Base-by-base conservation (phyloP, 495 filamentous ascomycete genomes). In the Trichoderma parareesei region DNA sequence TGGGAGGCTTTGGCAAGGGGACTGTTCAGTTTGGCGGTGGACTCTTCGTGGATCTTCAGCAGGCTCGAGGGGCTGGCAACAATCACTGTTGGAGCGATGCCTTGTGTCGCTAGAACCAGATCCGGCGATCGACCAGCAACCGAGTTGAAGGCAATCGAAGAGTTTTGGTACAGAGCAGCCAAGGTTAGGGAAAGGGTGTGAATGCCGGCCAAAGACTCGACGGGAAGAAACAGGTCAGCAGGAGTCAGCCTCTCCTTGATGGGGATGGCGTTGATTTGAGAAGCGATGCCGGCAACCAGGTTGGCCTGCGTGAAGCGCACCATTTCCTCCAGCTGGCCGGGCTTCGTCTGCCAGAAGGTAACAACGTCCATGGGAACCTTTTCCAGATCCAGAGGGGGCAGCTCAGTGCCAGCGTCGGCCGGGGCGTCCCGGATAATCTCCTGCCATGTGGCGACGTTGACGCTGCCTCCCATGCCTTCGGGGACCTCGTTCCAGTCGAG, bases 401-500 rank as follows among this genome's bases (percentile, higher is more conserved):
- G 72, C 5, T 78, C 77, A 4, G 73, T 73, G 60, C 78, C 79
- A 63, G 77, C 73, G 2, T 69, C 70, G 11, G 70, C 73, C 13
- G 82, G 74, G 69, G 82, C 79, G 65, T 91, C 87, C 68, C 87
- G 84, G 40, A 95, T 78, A 60, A 96, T 79, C 46, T 96, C 90
- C 67, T 94, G 89, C 92, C 91, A 97, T 16, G 92, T 92, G 14
- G 87, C 83, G 10, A 96, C 90, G 35, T 88, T 86, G 66, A 93
- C 79, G 61, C 79, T 85, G 49, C 86, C 83, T 38, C 87, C 86
- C 48, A 87, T 86, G 16, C 87, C 87, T 67, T 87, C 84, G 11
- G 91, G 91, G 3, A 92, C 85, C 69, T 91, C 90, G 71, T 92
- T 82, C 83, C 85, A 87, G 76, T 96, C 93, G 82, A 98, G 90